These are phyloP conservation scores for Penicillium canescens DNA, from an alignment of 495 filamentous ascomycete genomes.

Conservation along the genomic window DNA sequence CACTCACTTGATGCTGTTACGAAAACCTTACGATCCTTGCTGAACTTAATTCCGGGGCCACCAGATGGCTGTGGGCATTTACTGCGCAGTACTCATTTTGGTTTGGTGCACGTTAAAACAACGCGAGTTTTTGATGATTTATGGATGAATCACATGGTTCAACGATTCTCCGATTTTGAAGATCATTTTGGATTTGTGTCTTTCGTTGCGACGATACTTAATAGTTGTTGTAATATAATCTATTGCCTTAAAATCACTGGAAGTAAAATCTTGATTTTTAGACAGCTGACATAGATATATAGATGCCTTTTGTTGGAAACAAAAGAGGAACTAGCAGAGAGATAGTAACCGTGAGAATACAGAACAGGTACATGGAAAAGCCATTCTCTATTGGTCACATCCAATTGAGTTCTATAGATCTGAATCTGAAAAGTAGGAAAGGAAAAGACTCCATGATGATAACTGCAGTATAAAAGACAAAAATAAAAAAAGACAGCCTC, in stretches of 20 bases:
- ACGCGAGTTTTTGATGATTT: slow-evolving; percentile 7
- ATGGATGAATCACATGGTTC: slow-evolving; percentile 16
- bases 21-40: slow-evolving; percentile 29
- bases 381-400: slow-evolving; percentile 21
- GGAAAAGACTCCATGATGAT: slow-evolving; percentile 24
- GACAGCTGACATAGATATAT: not conserved
- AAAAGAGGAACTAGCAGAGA: not conserved
- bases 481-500: slow-evolving; percentile 25
- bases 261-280: not conserved
- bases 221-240: slow-evolving; percentile 33
- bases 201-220: slow-evolving; percentile 12
- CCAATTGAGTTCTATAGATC: slow-evolving; percentile 21
- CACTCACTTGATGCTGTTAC: slow-evolving; percentile 27
- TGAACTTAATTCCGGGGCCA: not conserved
- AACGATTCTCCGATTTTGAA: slow-evolving; percentile 10
- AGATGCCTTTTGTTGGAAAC: not conserved
- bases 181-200: slow-evolving; percentile 9
- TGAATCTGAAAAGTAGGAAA: slow-evolving; percentile 15
- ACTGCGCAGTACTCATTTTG: slow-evolving; percentile 1
- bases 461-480: slow-evolving; percentile 14
- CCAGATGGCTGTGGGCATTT: not conserved
- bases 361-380: not conserved
- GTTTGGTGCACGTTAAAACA: not conserved
- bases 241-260: not conserved
- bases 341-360: not conserved